These are phyloP conservation scores for Lentinus tigrinus DNA, from an alignment of 768 basidiomycete genomes.

Conservation along the genomic window DNA sequence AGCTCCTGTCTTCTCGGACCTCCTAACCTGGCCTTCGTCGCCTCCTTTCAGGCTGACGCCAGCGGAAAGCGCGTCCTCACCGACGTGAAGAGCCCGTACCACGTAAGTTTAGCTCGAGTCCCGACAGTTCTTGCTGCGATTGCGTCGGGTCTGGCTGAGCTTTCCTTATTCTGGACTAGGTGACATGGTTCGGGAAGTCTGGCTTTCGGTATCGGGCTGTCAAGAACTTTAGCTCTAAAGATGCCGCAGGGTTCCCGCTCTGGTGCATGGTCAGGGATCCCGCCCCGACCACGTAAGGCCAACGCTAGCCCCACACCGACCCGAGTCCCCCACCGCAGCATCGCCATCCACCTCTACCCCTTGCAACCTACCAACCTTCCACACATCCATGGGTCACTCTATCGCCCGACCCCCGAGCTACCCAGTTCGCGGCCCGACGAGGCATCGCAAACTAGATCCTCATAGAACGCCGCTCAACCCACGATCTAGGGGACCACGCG, in stretches of 20 bases:
- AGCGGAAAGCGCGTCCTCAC: background rate
- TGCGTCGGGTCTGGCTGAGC: no score
- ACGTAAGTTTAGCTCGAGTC: background rate
- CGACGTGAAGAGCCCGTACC: slow-evolving; percentile 16
- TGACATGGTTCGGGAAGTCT: slow-evolving; percentile 17
- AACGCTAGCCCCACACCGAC: background rate
- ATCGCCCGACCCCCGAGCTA: background rate
- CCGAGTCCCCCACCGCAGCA: background rate
- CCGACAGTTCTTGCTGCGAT: background rate
- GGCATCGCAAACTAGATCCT: background rate
- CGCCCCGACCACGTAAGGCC: background rate
- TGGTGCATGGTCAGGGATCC: slow-evolving; percentile 20
- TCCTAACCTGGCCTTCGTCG: background rate
- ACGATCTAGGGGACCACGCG: background rate
- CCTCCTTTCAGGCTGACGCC: slow-evolving; percentile 8
- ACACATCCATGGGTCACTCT: background rate
- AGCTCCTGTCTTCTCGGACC: background rate
- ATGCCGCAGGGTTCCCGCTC: slow-evolving; percentile 21
- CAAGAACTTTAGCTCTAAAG: slow-evolving; percentile 19
- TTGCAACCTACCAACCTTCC: background rate
- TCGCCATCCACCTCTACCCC: background rate
- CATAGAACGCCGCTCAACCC: background rate
- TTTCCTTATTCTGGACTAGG: slow-evolving; percentile 1
- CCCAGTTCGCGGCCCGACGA: background rate
- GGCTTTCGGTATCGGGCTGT: slow-evolving; percentile 18